These are phyloP conservation scores for Colletotrichum paranaense DNA, from an alignment of 2,329 filamentous ascomycete genomes.

Conservation along the genomic window DNA sequence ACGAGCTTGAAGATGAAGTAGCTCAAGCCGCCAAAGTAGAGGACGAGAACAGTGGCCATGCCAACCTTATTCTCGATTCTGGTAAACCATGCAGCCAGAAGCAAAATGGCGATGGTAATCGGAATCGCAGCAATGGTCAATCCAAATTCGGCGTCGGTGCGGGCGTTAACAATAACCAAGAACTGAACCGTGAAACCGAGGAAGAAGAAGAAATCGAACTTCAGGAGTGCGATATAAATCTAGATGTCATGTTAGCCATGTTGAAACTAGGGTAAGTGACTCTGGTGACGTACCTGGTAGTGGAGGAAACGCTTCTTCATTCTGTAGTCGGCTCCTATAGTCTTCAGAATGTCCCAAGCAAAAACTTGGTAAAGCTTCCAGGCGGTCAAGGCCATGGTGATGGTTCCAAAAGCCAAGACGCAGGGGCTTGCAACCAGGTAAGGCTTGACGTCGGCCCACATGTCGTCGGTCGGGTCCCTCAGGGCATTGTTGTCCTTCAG, in stretches of 20 bases:
- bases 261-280: neutral
- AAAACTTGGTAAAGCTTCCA: constrained; percentile 99
- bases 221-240: constrained; percentile 97
- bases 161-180: constrained; percentile 85
- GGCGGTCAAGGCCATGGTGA: constrained; percentile 79
- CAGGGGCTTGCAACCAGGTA: constrained; percentile 88
- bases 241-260: constrained; percentile 47
- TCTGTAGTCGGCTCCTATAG: constrained; percentile 95
- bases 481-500: constrained; percentile 57
- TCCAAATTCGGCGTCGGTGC: constrained; percentile 79
- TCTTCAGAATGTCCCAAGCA: constrained; percentile 99
- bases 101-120: constrained; percentile 88
- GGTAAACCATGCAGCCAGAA: constrained; percentile 87
- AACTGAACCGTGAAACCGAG: constrained; percentile 98
- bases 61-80: constrained; percentile 83
- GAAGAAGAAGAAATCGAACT: constrained; percentile 99
- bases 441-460: constrained; percentile 78
- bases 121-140: constrained; percentile 92
- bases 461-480: constrained; percentile 46
- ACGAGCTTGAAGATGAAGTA: constrained; percentile 99
- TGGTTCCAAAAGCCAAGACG: constrained; percentile 81
- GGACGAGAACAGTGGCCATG: constrained; percentile 81
- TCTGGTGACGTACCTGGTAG: constrained; percentile 80
- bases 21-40: constrained; percentile 88
- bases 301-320: constrained; percentile 97